phyloP scores from a whole-genome alignment of 140 eudicot genomes.

The Stevia rebaudiana region DNA sequence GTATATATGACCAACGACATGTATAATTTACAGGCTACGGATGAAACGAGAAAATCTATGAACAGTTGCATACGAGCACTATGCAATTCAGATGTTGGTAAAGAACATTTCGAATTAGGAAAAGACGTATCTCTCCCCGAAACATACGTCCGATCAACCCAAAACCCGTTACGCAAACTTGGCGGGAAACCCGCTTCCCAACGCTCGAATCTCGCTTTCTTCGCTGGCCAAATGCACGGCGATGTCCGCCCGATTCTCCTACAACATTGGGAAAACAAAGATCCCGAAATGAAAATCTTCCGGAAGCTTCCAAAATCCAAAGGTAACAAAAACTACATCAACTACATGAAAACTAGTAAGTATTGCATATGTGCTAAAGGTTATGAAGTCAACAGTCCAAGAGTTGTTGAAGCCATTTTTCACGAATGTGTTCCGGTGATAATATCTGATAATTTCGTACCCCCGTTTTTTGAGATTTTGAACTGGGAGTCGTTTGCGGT shows the following conservation, averaged over 20 bases:
- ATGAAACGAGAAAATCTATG: constrained; percentile 57
- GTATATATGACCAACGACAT: neutral
- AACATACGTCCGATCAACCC: constrained; percentile 46
- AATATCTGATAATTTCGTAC: constrained; percentile 79
- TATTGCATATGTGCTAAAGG: constrained; percentile 80
- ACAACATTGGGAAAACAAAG: constrained; percentile 73
- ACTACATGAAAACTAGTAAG: constrained; percentile 80
- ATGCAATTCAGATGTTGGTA: constrained; percentile 75
- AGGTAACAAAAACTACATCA: constrained; percentile 42
- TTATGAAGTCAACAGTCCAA: constrained; percentile 78
- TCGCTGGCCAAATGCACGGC: constrained; percentile 89
- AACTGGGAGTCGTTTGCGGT: constrained; percentile 92
- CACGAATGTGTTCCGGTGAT: constrained; percentile 89
- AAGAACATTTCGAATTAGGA: constrained; percentile 64
- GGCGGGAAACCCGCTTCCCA: constrained; percentile 71
- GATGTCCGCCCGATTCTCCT: constrained; percentile 69
- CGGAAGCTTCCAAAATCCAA: constrained; percentile 24
- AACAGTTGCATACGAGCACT: constrained; percentile 69
- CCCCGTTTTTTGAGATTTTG: constrained; percentile 82
- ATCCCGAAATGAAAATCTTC: constrained; percentile 35
- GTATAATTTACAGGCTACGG: constrained; percentile 53
- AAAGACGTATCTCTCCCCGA: constrained; percentile 85
- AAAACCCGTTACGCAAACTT: constrained; percentile 50
- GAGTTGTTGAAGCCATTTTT: constrained; percentile 92
- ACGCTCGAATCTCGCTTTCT: constrained; percentile 69